A percentile compares a stretch with the other conserved stretches of the same genome.
phyloP scores from a whole-genome alignment of 805 yeast genomes.

The Candida methanosorbosa region DNA sequence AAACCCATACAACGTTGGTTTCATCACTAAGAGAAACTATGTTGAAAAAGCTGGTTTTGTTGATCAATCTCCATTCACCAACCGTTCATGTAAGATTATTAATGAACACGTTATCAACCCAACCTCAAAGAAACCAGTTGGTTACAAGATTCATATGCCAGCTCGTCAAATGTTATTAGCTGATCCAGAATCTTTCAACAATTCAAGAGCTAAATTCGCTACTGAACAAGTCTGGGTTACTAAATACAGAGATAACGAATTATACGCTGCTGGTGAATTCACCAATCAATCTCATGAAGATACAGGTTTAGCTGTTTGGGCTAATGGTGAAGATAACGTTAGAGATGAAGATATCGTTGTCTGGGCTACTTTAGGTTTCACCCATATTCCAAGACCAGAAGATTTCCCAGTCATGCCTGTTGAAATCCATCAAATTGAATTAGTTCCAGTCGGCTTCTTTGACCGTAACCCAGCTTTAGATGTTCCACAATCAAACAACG shows the following conservation, averaged over 20 bases:
- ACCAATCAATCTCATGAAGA: constrained; percentile 71
- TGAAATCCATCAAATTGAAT: constrained; percentile 60
- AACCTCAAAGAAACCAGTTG: constrained; percentile 63
- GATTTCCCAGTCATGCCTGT: constrained; percentile 91
- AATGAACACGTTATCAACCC: constrained; percentile 68
- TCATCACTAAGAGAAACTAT: constrained; percentile 49
- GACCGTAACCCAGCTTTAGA: constrained; percentile 72
- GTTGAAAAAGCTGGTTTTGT: constrained; percentile 65
- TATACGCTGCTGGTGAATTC: constrained; percentile 79
- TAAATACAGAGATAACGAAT: constrained; percentile 61
- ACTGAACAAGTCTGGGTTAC: constrained; percentile 80
- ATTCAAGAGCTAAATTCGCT: constrained; percentile 65
- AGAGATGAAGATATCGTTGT: constrained; percentile 71
- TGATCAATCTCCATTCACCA: constrained; percentile 70
- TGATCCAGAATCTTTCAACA: constrained; percentile 51
- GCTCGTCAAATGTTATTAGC: constrained; percentile 73
- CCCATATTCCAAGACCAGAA: constrained; percentile 76
- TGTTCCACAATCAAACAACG: constrained; percentile 61
- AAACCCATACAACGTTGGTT: constrained; percentile 68
- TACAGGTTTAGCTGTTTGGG: constrained; percentile 67
- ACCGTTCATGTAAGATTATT: constrained; percentile 65
- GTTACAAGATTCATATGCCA: constrained; percentile 65
- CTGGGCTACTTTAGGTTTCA: constrained; percentile 77
- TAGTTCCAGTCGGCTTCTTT: constrained; percentile 69
- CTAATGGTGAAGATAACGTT: constrained; percentile 55